Conservation (phyloP, 768 basidiomycete species). For the Rhodotorula graminis region DNA sequence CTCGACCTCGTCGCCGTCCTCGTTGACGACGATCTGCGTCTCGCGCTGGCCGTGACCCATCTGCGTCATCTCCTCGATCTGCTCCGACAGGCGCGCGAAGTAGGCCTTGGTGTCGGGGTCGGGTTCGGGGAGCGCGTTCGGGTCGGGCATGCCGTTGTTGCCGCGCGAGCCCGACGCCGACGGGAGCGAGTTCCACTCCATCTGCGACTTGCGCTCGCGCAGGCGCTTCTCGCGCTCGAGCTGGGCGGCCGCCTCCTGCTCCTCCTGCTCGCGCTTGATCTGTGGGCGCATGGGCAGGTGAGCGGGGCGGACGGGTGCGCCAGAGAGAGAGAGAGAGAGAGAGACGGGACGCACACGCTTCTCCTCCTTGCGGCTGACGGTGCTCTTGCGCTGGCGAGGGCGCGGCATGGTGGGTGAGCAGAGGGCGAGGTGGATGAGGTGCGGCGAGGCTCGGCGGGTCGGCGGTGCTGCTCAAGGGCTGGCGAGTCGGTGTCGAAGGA, state of each 20-base stretch:
- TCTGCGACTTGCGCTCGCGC: constrained; percentile 29
- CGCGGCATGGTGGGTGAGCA: constrained; percentile 22
- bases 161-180: not conserved
- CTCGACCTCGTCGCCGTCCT: constrained; percentile 38
- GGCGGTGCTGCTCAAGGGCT: not conserved
- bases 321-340: too few species aligned
- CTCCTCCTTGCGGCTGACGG: constrained; percentile 34
- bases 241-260: constrained; percentile 21
- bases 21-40: constrained; percentile 17
- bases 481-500: too few species aligned
- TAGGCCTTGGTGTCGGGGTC: constrained; percentile 45
- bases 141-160: constrained; percentile 1
- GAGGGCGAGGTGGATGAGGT: not conserved
- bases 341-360: constrained; percentile 20
- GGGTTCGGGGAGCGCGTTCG: constrained; percentile 35
- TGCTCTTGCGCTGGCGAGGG: constrained; percentile 34
- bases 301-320: too few species aligned
- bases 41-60: constrained; percentile 15
- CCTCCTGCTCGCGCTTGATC: constrained; percentile 33
- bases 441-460: not conserved
- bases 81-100: constrained; percentile 39
- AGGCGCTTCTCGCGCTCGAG: constrained; percentile 23
- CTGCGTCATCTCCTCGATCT: constrained; percentile 42
- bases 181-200: constrained; percentile 27
- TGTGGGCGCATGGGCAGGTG: too few species aligned